Percentiles rank a stretch among this genome's conserved stretches.
Conservation (phyloP, 371 early-diverging fungal genomes). For the Synchytrium microbalum region DNA sequence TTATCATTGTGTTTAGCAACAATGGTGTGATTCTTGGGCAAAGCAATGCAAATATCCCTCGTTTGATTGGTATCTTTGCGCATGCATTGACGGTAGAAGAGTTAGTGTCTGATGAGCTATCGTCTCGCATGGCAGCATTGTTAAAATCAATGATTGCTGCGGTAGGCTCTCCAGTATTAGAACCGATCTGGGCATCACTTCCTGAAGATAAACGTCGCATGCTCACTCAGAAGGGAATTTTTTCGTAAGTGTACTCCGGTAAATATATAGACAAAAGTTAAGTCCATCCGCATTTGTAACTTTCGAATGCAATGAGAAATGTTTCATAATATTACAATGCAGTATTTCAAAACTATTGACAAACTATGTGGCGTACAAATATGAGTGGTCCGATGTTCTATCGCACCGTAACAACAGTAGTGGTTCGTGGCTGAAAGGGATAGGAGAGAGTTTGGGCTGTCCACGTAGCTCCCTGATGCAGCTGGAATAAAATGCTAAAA, state of each 20-base stretch:
- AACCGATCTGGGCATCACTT: background rate
- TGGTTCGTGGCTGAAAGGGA: no score
- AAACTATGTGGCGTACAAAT: no score
- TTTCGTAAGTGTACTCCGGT: no score
- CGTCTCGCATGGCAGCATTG: background rate
- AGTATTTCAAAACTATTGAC: no score
- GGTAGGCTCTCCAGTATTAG: background rate
- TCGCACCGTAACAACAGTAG: no score
- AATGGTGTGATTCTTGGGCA: conserved; percentile 2
- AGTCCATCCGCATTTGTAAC: no score
- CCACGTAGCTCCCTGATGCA: background rate
- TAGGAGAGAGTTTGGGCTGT: no score
- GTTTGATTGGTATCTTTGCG: conserved; percentile 1
- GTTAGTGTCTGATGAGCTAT: background rate
- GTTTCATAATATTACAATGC: no score
- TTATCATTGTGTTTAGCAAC: no score
- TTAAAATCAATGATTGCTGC: background rate
- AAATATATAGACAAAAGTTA: no score
- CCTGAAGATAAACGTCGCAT: background rate
- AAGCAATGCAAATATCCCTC: conserved; percentile 5
- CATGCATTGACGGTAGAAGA: background rate
- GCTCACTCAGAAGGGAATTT: background rate
- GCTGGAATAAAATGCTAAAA: background rate
- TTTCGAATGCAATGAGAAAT: no score
- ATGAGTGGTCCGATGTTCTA: no score